phyloP scores from a whole-genome alignment of 371 early-diverging fungal genomes.

The Mortierella sp. region DNA sequence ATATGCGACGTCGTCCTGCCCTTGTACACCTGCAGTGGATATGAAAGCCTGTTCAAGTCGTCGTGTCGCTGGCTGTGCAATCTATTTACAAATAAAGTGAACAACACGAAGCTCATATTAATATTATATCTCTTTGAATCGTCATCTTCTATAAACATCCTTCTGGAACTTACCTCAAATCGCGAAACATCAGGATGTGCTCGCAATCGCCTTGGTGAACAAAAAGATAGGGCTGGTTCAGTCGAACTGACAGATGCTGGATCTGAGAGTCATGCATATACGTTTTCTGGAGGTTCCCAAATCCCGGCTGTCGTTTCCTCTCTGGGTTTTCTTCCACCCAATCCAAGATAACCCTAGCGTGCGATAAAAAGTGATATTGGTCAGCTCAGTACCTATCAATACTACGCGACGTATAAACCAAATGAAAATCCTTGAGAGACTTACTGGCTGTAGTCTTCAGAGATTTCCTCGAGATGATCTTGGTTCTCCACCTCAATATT shows the following conservation, averaged over 20 bases:
- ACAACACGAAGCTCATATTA: background rate
- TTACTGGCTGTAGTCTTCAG: conserved; percentile 49
- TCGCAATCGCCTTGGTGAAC: conserved; percentile 83
- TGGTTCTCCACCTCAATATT: conserved; percentile 30
- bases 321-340: conserved; percentile 57
- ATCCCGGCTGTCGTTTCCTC: conserved; percentile 17
- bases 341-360: conserved; percentile 42
- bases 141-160: background rate
- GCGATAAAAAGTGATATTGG: background rate
- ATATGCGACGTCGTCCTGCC: conserved; percentile 62
- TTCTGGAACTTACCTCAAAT: conserved; percentile 61
- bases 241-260: conserved; percentile 66
- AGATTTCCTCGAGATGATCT: conserved; percentile 17
- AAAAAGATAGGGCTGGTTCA: conserved; percentile 76
- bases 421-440: background rate
- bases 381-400: background rate
- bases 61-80: conserved; percentile 55
- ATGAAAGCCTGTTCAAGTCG: conserved; percentile 61
- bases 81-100: conserved; percentile 12
- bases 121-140: background rate
- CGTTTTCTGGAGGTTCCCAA: conserved; percentile 32
- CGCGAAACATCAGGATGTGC: conserved; percentile 76
- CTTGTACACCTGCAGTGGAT: conserved; percentile 59
- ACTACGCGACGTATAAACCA: background rate
- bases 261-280: conserved; percentile 69